Evolutionary conservation across 805 yeast genomes (phyloP).

Genomic region (Yamadazyma kitorensis): DNA sequence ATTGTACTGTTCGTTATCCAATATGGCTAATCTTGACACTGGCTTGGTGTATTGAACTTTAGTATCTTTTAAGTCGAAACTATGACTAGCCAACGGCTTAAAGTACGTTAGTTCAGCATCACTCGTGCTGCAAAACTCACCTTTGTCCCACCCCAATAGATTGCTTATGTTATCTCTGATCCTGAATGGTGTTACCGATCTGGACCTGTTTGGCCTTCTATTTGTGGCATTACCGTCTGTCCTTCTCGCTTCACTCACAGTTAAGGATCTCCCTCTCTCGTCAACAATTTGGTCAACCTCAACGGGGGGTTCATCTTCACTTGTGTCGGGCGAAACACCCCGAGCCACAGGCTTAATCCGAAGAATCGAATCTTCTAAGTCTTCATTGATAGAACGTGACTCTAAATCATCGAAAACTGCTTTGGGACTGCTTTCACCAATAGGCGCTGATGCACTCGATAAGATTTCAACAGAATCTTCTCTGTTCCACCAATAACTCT

Average conservation of each 20-base stretch:
- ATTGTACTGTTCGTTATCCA: constrained; percentile 10
- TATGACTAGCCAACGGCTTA: background rate
- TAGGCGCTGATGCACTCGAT: constrained; percentile 3
- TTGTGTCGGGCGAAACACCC: background rate
- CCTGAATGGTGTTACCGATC: constrained; percentile 14
- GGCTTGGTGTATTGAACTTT: constrained; percentile 12
- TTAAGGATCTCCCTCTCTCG: constrained; percentile 8
- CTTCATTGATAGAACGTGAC: constrained; percentile 7
- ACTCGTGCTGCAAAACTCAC: background rate
- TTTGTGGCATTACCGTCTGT: constrained; percentile 1
- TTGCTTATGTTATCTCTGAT: constrained; percentile 16
- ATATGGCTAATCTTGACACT: constrained; percentile 15
- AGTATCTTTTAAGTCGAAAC: background rate
- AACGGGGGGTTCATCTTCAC: background rate
- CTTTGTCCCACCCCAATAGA: constrained; percentile 12
- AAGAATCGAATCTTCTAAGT: constrained; percentile 7
- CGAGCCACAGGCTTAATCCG: background rate
- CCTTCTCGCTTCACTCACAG: constrained; percentile 9
- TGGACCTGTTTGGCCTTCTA: constrained; percentile 1
- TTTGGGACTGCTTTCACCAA: constrained; percentile 5
- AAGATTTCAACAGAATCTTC: constrained; percentile 1
- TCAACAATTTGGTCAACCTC: constrained; percentile 1
- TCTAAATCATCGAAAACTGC: constrained; percentile 1
- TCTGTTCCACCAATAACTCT: constrained; percentile 3
- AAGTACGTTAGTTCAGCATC: background rate